Evolutionary conservation across 176 grass and related monocot genomes (phyloP).

Genomic region (Rhipidocladum racemiflorum): DNA sequence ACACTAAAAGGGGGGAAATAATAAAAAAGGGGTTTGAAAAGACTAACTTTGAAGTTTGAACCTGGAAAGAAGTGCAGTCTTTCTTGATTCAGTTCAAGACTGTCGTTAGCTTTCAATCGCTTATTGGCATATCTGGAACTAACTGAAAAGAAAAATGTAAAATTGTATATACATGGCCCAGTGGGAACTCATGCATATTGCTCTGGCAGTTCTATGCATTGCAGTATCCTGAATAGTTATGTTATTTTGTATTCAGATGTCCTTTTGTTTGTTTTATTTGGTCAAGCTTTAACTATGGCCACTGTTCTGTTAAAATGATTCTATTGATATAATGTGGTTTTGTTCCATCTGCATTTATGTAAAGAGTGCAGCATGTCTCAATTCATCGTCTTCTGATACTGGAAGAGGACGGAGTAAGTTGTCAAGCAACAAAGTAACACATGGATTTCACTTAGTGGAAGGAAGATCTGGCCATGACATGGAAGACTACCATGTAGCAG

Average conservation of each 20-base stretch:
- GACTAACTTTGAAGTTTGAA: background rate
- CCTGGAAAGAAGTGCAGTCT: background rate
- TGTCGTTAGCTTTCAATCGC: background rate
- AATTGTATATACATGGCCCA: background rate
- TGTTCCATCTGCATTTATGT: conserved; percentile 25
- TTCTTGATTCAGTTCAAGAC: background rate
- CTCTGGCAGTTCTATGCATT: background rate
- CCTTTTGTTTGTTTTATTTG: conserved; percentile 12
- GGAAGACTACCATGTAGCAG: conserved; percentile 89
- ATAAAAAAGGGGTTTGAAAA: background rate
- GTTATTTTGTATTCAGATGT: background rate
- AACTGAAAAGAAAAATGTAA: background rate
- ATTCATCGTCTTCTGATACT: conserved; percentile 61
- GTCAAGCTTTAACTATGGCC: background rate
- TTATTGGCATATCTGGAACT: background rate
- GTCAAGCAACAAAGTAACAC: conserved; percentile 74
- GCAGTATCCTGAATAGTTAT: background rate
- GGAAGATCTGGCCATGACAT: conserved; percentile 89
- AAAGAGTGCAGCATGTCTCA: conserved; percentile 47
- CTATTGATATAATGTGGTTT: conserved; percentile 4
- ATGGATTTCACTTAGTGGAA: conserved; percentile 85
- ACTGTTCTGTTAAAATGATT: background rate
- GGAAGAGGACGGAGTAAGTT: conserved; percentile 79
- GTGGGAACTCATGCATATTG: background rate
- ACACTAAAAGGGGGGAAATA: background rate